These are phyloP conservation scores for Grigorovia humatica DNA, from an alignment of 805 yeast genomes.

Conservation along the genomic window DNA sequence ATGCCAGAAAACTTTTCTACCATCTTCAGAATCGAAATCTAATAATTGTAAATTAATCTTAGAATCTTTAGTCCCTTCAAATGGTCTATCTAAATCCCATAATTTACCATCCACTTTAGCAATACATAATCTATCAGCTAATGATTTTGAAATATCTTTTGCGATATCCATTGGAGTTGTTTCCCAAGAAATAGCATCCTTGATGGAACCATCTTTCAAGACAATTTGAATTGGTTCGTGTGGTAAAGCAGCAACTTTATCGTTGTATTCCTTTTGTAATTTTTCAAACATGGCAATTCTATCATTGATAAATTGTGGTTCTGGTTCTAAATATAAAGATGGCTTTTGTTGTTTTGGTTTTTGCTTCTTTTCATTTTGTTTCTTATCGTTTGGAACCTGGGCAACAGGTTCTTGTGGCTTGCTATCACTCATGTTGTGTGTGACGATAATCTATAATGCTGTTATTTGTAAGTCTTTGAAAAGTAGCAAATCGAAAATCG, in stretches of 20 bases:
- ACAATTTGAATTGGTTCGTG: conserved; percentile 66
- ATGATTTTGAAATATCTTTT: conserved; percentile 70
- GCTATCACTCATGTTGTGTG: conserved; percentile 5
- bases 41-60: conserved; percentile 54
- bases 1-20: conserved; percentile 96
- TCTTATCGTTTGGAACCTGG: conserved; percentile 5
- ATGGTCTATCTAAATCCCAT: conserved; percentile 94
- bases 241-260: conserved; percentile 49
- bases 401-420: conserved; percentile 12
- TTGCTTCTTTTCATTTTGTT: conserved; percentile 28
- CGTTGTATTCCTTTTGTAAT: conserved; percentile 69
- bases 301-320: conserved; percentile 73
- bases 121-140: conserved; percentile 81
- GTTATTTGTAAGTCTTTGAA: not conserved
- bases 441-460: not conserved
- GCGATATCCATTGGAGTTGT: conserved; percentile 87
- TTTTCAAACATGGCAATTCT: conserved; percentile 73
- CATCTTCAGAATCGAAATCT: conserved; percentile 90
- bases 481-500: too few species aligned
- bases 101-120: conserved; percentile 81
- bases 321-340: conserved; percentile 49
- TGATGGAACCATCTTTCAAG: conserved; percentile 73
- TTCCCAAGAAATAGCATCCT: conserved; percentile 77
- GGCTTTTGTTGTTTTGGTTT: conserved; percentile 29
- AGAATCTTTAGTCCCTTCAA: conserved; percentile 49